Percentiles rank a stretch among this genome's conserved stretches.
These are phyloP conservation scores for Eucalyptus camaldulensis DNA, from an alignment of 345 rosid genomes.

Conservation along the genomic window DNA sequence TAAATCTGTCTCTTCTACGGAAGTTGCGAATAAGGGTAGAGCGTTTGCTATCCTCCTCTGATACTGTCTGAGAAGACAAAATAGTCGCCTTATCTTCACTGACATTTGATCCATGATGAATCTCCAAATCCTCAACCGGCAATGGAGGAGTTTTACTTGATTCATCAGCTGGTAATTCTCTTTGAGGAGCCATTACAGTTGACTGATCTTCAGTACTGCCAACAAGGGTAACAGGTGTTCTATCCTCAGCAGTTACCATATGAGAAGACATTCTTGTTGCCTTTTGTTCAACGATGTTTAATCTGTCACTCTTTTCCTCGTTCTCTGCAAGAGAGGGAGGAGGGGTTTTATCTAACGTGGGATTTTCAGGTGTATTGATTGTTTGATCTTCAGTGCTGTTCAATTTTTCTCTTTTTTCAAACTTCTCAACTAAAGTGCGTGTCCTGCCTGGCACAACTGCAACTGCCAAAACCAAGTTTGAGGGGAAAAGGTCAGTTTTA, in stretches of 20 bases:
- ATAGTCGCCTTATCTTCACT: not conserved
- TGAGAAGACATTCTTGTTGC: not conserved
- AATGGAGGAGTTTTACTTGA: not conserved
- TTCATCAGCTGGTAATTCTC: not conserved
- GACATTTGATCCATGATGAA: not conserved
- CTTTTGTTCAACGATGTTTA: not conserved
- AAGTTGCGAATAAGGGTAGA: not conserved
- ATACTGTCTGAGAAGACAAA: not conserved
- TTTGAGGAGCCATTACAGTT: not conserved
- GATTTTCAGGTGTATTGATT: not conserved
- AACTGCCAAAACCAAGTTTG: conserved; percentile 38
- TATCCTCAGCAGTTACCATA: not conserved
- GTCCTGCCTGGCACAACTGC: conserved; percentile 87
- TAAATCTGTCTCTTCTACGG: not conserved
- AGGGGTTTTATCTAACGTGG: not conserved
- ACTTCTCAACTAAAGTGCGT: conserved; percentile 83
- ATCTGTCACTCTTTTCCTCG: not conserved
- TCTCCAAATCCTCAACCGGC: not conserved
- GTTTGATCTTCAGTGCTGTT: not conserved
- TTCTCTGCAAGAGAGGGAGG: not conserved
- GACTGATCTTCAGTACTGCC: not conserved
- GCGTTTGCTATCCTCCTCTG: not conserved
- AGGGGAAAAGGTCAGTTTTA: not conserved
- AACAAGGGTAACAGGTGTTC: not conserved
- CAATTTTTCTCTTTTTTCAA: conserved; percentile 27